Percentiles rank a stretch among this genome's conserved stretches.
These are phyloP conservation scores for Mycena olivaceomarginata DNA, from an alignment of 768 basidiomycete species.

Conservation along the genomic window DNA sequence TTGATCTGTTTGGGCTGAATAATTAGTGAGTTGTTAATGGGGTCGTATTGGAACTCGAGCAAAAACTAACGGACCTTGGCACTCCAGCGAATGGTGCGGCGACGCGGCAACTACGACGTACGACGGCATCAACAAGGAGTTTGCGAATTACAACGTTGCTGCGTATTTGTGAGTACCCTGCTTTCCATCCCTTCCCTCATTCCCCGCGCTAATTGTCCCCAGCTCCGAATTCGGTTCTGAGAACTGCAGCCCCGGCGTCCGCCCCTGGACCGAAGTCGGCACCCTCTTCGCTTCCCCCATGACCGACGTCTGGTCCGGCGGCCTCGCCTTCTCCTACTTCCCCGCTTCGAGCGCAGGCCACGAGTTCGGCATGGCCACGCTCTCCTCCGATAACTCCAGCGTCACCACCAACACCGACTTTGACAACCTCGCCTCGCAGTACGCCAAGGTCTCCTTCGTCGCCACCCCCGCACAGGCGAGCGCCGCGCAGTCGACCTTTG, in stretches of 20 bases:
- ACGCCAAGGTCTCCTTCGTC: constrained; percentile 71
- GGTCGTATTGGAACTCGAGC: too few relatives aligned
- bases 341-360: constrained; percentile 83
- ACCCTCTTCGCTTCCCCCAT: constrained; percentile 62
- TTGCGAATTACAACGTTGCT: constrained; percentile 80
- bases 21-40: not conserved
- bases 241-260: too few relatives aligned
- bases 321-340: constrained; percentile 93
- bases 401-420: constrained; percentile 86
- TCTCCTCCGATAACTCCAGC: constrained; percentile 78
- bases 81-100: constrained; percentile 68
- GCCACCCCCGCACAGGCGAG: constrained; percentile 66
- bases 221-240: too few relatives aligned
- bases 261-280: too few relatives aligned
- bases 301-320: constrained; percentile 90
- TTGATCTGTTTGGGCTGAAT: constrained; percentile 25
- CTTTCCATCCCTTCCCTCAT: constrained; percentile 57
- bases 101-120: constrained; percentile 75
- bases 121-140: constrained; percentile 71
- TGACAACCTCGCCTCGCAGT: constrained; percentile 77
- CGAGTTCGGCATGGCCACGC: constrained; percentile 90
- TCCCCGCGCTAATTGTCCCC: too few relatives aligned
- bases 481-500: constrained; percentile 69
- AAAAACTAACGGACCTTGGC: too few relatives aligned
- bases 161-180: constrained; percentile 92